Percentiles rank a stretch among this genome's conserved stretches.
These are phyloP conservation scores for Aspergillus piperis DNA, from an alignment of 2,329 filamentous ascomycete species.

Conservation along the genomic window DNA sequence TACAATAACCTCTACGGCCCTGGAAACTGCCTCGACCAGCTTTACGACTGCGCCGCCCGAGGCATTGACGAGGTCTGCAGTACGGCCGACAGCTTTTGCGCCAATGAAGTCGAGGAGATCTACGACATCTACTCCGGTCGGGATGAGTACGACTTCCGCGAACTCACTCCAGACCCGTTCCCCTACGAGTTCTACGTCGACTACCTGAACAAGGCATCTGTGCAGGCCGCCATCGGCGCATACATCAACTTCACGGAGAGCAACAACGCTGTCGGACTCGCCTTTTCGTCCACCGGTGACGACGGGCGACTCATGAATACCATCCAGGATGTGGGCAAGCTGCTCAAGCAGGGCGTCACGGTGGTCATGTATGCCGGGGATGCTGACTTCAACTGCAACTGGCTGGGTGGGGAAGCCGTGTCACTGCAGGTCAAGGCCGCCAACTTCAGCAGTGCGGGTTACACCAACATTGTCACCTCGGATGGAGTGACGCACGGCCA, in stretches of 20 bases:
- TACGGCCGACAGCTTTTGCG: conserved; percentile 4
- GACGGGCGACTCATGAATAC: conserved; percentile 10
- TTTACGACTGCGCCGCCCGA: conserved; percentile 10
- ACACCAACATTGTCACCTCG: conserved; percentile 9
- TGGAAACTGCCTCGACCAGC: conserved; percentile 9
- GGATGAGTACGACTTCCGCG: conserved; percentile 11
- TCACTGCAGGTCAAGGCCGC: background rate
- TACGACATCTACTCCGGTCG: conserved; percentile 9
- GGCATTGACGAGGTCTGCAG: conserved; percentile 8
- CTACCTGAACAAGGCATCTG: conserved; percentile 6
- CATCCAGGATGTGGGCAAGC: conserved; percentile 1
- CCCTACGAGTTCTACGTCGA: conserved; percentile 11
- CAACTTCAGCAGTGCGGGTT: conserved; percentile 1
- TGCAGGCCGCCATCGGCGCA: conserved; percentile 10
- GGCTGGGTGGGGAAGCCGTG: conserved; percentile 12
- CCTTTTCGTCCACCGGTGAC: conserved; percentile 11
- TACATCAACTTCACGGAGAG: conserved; percentile 9
- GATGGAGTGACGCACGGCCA: conserved; percentile 9
- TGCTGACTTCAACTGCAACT: conserved; percentile 14
- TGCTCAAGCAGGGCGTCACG: conserved; percentile 6
- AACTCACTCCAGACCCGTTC: conserved; percentile 10
- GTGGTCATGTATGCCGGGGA: conserved; percentile 11
- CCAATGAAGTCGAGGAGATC: conserved; percentile 4
- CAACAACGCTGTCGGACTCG: conserved; percentile 8
- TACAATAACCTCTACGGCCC: conserved; percentile 12